Evolutionary conservation across 202 grass and related monocot genomes (phyloP).

Genomic region (Bolboschoenoplectus hybrid): DNA sequence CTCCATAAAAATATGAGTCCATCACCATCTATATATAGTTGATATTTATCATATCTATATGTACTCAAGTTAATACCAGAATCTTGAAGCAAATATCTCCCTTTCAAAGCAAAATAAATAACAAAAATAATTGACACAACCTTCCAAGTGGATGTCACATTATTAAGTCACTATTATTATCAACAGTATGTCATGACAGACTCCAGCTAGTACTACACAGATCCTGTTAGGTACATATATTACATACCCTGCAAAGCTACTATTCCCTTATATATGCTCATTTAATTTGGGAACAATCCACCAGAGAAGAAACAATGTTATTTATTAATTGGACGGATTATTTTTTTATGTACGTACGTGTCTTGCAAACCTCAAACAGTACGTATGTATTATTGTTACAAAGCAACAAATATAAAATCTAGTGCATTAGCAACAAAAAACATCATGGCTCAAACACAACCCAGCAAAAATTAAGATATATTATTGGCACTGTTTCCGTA

Average conservation of each 20-base stretch:
- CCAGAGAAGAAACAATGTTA: neutral
- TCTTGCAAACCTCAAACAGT: neutral
- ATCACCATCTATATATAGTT: neutral
- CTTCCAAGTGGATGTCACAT: slow-evolving; percentile 25
- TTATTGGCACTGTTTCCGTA: neutral
- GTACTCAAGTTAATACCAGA: slow-evolving; percentile 4
- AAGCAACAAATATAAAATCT: neutral
- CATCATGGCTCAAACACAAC: neutral
- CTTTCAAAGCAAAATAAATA: neutral
- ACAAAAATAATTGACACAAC: neutral
- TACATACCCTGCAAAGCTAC: slow-evolving; percentile 37
- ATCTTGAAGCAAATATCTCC: slow-evolving; percentile 3
- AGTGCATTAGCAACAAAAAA: neutral
- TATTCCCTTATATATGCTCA: slow-evolving; percentile 38
- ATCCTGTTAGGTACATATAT: slow-evolving; percentile 38
- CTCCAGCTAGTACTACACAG: slow-evolving; percentile 36
- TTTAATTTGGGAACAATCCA: slow-evolving; percentile 31
- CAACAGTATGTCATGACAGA: slow-evolving; percentile 36
- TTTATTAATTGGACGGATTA: neutral
- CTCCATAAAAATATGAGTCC: too few relatives aligned
- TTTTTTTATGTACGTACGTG: too few relatives aligned
- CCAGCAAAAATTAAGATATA: neutral
- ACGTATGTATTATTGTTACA: neutral
- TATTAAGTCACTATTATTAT: slow-evolving; percentile 34
- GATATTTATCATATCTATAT: slow-evolving; percentile 8